Evolutionary conservation across 345 rosid genomes (phyloP).

Genomic region (Dimocarpus longan): DNA sequence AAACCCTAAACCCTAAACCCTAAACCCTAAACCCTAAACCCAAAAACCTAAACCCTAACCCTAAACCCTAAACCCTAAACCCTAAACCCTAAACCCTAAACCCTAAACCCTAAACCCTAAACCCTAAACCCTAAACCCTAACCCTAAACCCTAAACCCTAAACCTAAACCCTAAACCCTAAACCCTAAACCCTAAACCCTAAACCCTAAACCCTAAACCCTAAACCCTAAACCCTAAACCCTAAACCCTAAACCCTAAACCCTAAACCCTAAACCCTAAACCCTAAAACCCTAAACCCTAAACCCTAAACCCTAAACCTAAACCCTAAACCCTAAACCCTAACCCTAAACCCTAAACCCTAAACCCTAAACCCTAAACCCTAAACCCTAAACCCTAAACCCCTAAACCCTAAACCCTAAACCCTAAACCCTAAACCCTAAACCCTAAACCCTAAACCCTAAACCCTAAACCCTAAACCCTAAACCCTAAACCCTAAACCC

Average conservation of each 20-base stretch:
- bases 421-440: not conserved
- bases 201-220: not conserved
- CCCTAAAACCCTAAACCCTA: not conserved
- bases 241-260: too few relatives aligned
- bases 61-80: not conserved
- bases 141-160: constrained; percentile 10
- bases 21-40: not conserved
- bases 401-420: not conserved
- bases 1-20: not conserved
- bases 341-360: not conserved
- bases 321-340: not conserved
- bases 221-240: not conserved
- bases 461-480: not conserved
- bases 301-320: not conserved
- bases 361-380: not conserved
- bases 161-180: constrained; percentile 4
- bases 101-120: not conserved
- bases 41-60: too few relatives aligned
- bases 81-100: not conserved
- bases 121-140: constrained; percentile 3
- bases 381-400: not conserved
- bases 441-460: not conserved
- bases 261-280: too few relatives aligned
- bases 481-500: not conserved
- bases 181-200: constrained; percentile 1